A percentile compares a stretch with the other conserved stretches of the same genome.
phyloP scores from a whole-genome alignment of 768 basidiomycete species.

The Mrakia frigida region DNA sequence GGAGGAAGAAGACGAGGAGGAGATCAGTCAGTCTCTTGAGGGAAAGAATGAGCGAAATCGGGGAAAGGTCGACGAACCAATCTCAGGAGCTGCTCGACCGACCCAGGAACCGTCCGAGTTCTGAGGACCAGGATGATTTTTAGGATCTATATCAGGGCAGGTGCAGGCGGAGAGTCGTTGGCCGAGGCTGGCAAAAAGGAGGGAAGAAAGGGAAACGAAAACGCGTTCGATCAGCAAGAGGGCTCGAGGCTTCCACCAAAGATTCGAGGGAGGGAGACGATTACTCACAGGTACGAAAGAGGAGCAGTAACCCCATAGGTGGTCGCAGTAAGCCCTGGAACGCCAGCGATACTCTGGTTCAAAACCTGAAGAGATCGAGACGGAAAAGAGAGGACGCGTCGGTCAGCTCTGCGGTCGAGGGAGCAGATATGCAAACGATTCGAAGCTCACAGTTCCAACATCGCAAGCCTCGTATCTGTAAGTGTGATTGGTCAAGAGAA shows the following conservation, averaged over 20 bases:
- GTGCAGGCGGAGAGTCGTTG: slow-evolving; percentile 64
- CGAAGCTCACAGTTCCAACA: slow-evolving; percentile 12
- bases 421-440: neutral
- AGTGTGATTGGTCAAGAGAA: neutral
- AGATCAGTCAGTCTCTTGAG: neutral
- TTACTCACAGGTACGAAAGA: neutral
- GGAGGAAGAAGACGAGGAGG: neutral
- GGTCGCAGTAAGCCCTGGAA: neutral
- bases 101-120: slow-evolving; percentile 42
- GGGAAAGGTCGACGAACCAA: too few relatives aligned
- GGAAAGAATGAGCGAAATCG: too few relatives aligned
- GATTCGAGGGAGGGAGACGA: too few relatives aligned
- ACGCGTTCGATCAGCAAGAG: neutral
- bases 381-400: neutral
- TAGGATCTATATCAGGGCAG: slow-evolving; percentile 55
- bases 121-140: slow-evolving; percentile 48
- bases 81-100: slow-evolving; percentile 75
- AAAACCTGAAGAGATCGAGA: neutral
- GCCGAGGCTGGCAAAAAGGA: slow-evolving; percentile 36
- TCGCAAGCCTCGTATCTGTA: slow-evolving; percentile 23
- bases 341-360: neutral
- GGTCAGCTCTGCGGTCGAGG: neutral
- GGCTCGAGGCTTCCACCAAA: too few relatives aligned
- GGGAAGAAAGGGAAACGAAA: neutral
- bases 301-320: neutral